phyloP scores from a whole-genome alignment of 345 rosid genomes.

The Physaria fendleri region DNA sequence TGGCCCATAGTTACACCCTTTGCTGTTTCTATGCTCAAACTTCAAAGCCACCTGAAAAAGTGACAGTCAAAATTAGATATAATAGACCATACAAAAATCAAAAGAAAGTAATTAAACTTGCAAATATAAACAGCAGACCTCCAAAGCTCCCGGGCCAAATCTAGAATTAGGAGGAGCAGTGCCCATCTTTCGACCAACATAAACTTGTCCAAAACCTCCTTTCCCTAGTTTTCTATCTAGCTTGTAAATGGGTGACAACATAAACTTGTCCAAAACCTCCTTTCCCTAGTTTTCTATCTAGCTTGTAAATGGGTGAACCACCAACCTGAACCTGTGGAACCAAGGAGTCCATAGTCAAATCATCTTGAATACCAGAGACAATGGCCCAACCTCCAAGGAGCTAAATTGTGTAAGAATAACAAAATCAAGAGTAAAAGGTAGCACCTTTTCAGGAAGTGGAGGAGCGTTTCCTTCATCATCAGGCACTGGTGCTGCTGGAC shows the following conservation, averaged over 20 bases:
- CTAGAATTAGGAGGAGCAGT: conserved; percentile 39
- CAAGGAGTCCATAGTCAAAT: background rate
- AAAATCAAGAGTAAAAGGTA: background rate
- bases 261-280: conserved; percentile 98
- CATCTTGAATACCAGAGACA: conserved; percentile 2
- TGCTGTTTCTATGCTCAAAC: conserved; percentile 91
- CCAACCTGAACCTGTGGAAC: conserved; percentile 72
- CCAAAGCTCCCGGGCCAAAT: conserved; percentile 67
- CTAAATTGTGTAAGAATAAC: background rate
- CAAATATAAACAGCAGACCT: conserved; percentile 40
- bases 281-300: conserved; percentile 83
- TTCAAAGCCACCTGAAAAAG: conserved; percentile 79
- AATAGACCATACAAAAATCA: background rate
- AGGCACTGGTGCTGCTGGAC: conserved; percentile 53
- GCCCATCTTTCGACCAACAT: conserved; percentile 68
- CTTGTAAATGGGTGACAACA: conserved; percentile 77
- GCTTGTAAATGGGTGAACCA: conserved; percentile 69
- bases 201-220: conserved; percentile 99
- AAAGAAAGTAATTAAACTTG: background rate
- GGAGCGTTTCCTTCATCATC: conserved; percentile 86
- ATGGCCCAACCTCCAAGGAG: background rate
- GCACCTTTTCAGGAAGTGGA: conserved; percentile 87
- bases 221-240: conserved; percentile 81
- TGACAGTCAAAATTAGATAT: background rate
- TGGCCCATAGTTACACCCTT: conserved; percentile 91